Conservation (phyloP, 2,329 filamentous ascomycete genomes). For the Fusarium palustre region DNA sequence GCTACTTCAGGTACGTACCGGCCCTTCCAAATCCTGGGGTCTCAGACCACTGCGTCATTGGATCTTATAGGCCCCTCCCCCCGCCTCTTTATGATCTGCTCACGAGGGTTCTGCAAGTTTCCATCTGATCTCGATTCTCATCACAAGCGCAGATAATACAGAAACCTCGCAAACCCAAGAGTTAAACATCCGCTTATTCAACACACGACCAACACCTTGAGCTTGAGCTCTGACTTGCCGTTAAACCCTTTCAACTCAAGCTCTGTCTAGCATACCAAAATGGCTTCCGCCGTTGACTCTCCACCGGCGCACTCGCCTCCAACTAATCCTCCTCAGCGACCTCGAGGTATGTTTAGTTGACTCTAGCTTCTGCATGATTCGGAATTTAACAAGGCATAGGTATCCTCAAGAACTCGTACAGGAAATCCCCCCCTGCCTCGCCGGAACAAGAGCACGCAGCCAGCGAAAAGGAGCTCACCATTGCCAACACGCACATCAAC, state of each 20-base stretch:
- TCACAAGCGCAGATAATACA: slow-evolving; percentile 35
- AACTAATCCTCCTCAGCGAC: slow-evolving; percentile 56
- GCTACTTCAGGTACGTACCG: slow-evolving; percentile 32
- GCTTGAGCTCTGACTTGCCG: slow-evolving; percentile 24
- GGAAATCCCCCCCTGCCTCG: slow-evolving; percentile 67
- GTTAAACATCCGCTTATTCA: slow-evolving; percentile 8
- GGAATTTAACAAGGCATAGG: slow-evolving; percentile 64
- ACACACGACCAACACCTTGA: slow-evolving; percentile 18
- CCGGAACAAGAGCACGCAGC: slow-evolving; percentile 58
- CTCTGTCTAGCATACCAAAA: slow-evolving; percentile 46
- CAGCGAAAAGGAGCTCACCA: slow-evolving; percentile 86
- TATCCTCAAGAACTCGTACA: slow-evolving; percentile 92
- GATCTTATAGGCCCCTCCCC: slow-evolving; percentile 29
- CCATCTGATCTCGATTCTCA: slow-evolving; percentile 37
- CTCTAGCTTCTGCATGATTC: not conserved
- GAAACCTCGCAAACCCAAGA: not conserved
- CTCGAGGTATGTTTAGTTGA: slow-evolving; percentile 55
- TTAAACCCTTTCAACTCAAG: slow-evolving; percentile 34
- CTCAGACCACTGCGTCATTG: slow-evolving; percentile 44
- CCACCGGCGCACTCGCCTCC: slow-evolving; percentile 58
- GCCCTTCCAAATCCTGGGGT: slow-evolving; percentile 32
- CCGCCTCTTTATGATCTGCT: slow-evolving; percentile 42
- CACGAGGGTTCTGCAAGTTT: slow-evolving; percentile 41
- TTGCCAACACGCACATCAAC: slow-evolving; percentile 95
- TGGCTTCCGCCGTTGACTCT: slow-evolving; percentile 56